phyloP scores from a whole-genome alignment of 2,329 filamentous ascomycete genomes.

The Apiospora marii region DNA sequence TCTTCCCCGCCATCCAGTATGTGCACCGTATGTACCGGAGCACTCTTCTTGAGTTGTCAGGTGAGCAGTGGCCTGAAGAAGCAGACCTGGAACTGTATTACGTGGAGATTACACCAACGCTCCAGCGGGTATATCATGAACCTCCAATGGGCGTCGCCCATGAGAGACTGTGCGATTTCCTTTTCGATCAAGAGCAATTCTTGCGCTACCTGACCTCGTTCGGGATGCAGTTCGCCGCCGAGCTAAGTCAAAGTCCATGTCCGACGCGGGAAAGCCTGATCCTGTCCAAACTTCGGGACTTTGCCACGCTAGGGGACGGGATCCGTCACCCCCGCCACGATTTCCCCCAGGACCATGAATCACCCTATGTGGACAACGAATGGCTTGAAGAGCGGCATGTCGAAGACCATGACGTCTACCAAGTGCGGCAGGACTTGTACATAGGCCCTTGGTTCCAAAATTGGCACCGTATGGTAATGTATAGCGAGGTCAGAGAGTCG shows the following conservation, averaged over 20 bases:
- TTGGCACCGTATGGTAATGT: neutral
- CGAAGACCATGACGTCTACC: neutral
- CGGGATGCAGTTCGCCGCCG: neutral
- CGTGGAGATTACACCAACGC: too few relatives aligned
- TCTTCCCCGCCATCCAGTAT: too few relatives aligned
- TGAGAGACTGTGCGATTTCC: too few relatives aligned
- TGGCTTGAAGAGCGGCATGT: neutral
- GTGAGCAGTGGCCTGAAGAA: too few relatives aligned
- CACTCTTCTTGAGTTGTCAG: too few relatives aligned
- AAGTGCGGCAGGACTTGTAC: neutral
- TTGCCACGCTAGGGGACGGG: neutral
- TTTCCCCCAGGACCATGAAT: neutral
- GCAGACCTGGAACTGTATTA: too few relatives aligned
- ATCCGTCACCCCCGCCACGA: neutral
- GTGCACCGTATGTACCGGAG: too few relatives aligned
- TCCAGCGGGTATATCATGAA: too few relatives aligned
- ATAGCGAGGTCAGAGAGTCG: neutral
- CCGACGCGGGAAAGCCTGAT: neutral
- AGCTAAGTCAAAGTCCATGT: neutral
- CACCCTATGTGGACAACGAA: neutral
- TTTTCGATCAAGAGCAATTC: neutral
- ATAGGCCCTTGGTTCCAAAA: neutral
- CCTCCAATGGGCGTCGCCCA: neutral
- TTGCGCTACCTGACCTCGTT: neutral
- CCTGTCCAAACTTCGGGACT: neutral